Conservation (phyloP, 2,329 filamentous ascomycete species). For the Xylariales sp. region DNA sequence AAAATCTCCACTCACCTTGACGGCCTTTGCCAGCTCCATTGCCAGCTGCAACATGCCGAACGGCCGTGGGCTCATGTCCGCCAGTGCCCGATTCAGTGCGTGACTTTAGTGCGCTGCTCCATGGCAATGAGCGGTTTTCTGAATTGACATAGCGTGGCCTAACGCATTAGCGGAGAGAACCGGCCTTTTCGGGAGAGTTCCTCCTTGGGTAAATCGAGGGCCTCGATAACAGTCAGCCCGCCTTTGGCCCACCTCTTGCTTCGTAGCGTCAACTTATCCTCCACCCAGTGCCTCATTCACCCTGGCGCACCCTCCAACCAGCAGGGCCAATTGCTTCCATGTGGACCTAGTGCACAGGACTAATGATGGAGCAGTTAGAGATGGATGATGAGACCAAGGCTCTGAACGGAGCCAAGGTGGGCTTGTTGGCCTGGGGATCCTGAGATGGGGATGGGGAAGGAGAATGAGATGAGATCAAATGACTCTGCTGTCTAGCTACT, state of each 20-base stretch:
- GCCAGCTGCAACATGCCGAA: conserved; percentile 7
- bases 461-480: conserved; percentile 10
- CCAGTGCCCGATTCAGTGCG: conserved; percentile 1
- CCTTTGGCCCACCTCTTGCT: conserved; percentile 28
- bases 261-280: conserved; percentile 22
- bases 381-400: conserved; percentile 14
- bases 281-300: conserved; percentile 28
- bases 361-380: conserved; percentile 19
- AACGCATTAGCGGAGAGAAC: conserved; percentile 12
- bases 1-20: conserved; percentile 26
- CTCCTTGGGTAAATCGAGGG: conserved; percentile 10
- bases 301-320: conserved; percentile 26
- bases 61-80: not conserved
- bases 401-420: conserved; percentile 16
- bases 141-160: not conserved
- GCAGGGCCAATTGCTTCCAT: conserved; percentile 15
- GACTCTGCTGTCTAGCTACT: conserved; percentile 26
- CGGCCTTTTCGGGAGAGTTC: conserved; percentile 22
- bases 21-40: not conserved
- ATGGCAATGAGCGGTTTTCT: conserved; percentile 33
- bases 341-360: conserved; percentile 23
- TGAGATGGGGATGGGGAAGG: conserved; percentile 9
- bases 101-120: not conserved
- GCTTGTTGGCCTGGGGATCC: conserved; percentile 10
- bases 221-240: conserved; percentile 16